phyloP scores from a whole-genome alignment of 2,329 filamentous ascomycete species.

The Penicillium sp. region DNA sequence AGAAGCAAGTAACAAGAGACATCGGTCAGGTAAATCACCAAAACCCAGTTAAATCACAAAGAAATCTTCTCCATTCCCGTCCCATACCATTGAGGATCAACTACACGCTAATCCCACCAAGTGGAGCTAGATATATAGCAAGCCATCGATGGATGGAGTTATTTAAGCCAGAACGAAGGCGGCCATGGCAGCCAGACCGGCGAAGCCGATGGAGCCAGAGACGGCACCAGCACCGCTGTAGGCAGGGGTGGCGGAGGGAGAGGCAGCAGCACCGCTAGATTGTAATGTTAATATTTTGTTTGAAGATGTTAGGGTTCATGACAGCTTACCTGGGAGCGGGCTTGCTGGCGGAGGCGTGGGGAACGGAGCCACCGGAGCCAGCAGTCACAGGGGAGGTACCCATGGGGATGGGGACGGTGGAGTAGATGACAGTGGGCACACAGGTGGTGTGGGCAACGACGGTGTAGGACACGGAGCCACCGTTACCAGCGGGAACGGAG shows the following conservation, averaged over 20 bases:
- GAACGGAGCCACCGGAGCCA: slow-evolving; percentile 10
- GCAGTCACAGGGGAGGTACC: slow-evolving; percentile 11
- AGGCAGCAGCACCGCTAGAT: slow-evolving; percentile 2
- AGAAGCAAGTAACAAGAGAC: slow-evolving; percentile 23
- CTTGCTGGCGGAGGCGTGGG: slow-evolving; percentile 20
- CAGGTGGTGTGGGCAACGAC: slow-evolving; percentile 30
- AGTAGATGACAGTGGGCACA: slow-evolving; percentile 30
- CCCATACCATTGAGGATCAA: slow-evolving; percentile 4
- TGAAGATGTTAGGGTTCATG: too few relatives aligned
- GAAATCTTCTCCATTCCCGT: slow-evolving; percentile 10
- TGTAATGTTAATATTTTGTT: background rate
- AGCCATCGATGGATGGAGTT: slow-evolving; percentile 16
- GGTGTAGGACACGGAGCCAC: slow-evolving; percentile 13
- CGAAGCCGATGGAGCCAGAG: slow-evolving; percentile 31
- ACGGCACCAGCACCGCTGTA: slow-evolving; percentile 32
- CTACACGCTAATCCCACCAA: background rate
- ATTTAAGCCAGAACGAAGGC: slow-evolving; percentile 37
- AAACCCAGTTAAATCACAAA: slow-evolving; percentile 26
- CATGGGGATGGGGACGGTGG: slow-evolving; percentile 22
- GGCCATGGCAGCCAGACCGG: slow-evolving; percentile 30
- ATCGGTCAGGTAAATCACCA: slow-evolving; percentile 25
- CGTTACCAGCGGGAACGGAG: slow-evolving; percentile 16
- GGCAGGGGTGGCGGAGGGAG: slow-evolving; percentile 18
- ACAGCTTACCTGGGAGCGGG: slow-evolving; percentile 14
- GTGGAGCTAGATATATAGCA: slow-evolving; percentile 2